phyloP scores from a whole-genome alignment of 257 asterid genomes.

The Mentha longifolia region DNA sequence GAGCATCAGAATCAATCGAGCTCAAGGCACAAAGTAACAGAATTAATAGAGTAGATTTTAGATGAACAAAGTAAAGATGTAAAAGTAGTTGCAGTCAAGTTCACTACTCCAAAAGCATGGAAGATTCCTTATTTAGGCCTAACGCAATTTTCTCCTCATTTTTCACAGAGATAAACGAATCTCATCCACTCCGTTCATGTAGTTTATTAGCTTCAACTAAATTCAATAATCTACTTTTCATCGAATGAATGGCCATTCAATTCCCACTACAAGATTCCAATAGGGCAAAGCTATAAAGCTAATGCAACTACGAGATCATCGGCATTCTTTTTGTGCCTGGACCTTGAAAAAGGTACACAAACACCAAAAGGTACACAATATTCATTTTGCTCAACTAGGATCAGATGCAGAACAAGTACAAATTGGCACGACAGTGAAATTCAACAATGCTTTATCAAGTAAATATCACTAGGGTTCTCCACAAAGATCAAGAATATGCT shows the following conservation, averaged over 20 bases:
- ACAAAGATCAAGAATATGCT: slow-evolving; percentile 46
- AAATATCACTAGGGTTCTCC: slow-evolving; percentile 2
- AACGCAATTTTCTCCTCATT: background rate
- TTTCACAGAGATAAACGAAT: slow-evolving; percentile 16
- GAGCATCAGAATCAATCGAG: background rate
- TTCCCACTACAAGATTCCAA: slow-evolving; percentile 39
- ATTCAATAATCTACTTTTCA: slow-evolving; percentile 23
- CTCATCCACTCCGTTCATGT: slow-evolving; percentile 14
- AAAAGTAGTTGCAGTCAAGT: slow-evolving; percentile 2
- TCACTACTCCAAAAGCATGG: slow-evolving; percentile 15
- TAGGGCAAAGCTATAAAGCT: slow-evolving; percentile 30
- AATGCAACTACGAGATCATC: slow-evolving; percentile 25
- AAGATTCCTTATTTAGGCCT: background rate
- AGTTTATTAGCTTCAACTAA: background rate
- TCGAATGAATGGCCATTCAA: slow-evolving; percentile 34
- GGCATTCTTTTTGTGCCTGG: slow-evolving; percentile 22
- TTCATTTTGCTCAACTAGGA: slow-evolving; percentile 38
- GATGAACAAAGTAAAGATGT: background rate
- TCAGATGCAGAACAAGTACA: slow-evolving; percentile 36
- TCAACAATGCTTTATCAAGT: slow-evolving; percentile 36
- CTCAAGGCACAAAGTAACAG: background rate
- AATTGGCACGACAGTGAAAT: slow-evolving; percentile 33
- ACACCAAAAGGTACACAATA: slow-evolving; percentile 31
- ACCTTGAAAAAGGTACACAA: slow-evolving; percentile 26
- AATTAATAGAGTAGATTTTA: slow-evolving; percentile 5